Evolutionary conservation across 164 flowering plant species (phyloP).

Genomic region (Nymphaea thermarum): DNA sequence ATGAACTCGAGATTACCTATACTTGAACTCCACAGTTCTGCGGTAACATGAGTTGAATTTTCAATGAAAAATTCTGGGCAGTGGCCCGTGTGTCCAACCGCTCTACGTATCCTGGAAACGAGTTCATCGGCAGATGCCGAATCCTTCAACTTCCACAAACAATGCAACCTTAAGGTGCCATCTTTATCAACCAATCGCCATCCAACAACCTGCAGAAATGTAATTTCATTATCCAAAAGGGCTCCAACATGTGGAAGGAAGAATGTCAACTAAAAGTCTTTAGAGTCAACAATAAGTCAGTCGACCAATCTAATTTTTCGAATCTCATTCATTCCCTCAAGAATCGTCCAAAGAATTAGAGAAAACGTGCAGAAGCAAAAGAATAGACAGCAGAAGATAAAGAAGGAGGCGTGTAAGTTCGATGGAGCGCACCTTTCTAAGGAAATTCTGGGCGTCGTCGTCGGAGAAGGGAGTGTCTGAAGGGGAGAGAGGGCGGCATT

Average conservation of each 20-base stretch:
- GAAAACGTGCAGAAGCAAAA: not conserved
- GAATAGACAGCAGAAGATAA: not conserved
- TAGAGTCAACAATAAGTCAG: too few species aligned
- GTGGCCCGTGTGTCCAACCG: conserved; percentile 47
- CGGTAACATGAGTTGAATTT: conserved; percentile 65
- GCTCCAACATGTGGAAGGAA: not conserved
- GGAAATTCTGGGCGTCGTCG: conserved; percentile 44
- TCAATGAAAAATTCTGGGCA: conserved; percentile 64
- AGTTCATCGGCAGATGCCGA: conserved; percentile 59
- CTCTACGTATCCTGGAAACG: conserved; percentile 47
- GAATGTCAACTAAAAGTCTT: too few species aligned
- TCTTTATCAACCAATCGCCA: conserved; percentile 67
- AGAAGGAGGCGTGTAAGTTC: not conserved
- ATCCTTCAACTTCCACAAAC: conserved; percentile 82
- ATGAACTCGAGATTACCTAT: conserved; percentile 34
- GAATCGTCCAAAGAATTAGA: not conserved
- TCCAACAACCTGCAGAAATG: conserved; percentile 50
- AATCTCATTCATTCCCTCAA: too few species aligned
- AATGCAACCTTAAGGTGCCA: conserved; percentile 47
- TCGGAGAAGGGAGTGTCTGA: conserved; percentile 40
- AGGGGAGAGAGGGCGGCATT: conserved; percentile 33
- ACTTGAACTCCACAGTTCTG: conserved; percentile 67
- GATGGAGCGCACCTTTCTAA: conserved; percentile 36
- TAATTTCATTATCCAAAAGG: not conserved
- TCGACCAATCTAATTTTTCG: too few species aligned